These are phyloP conservation scores for Hericium alpestre DNA, from an alignment of 768 basidiomycete species.

Conservation along the genomic window DNA sequence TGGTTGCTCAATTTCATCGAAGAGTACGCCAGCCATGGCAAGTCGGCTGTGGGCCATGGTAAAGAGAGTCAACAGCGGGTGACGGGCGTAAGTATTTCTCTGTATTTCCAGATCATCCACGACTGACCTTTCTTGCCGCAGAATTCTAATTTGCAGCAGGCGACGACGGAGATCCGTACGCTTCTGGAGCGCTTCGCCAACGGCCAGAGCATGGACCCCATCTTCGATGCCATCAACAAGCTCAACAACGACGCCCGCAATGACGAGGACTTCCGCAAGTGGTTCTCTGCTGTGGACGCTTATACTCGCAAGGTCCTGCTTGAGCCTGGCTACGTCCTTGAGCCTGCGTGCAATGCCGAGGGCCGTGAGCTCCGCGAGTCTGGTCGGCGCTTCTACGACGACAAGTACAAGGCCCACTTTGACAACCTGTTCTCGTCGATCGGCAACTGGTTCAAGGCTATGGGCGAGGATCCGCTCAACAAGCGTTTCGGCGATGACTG, in stretches of 20 bases:
- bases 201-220: conserved; percentile 48
- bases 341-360: conserved; percentile 59
- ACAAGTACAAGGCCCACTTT: conserved; percentile 66
- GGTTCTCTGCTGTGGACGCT: conserved; percentile 54
- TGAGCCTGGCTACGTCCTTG: conserved; percentile 79
- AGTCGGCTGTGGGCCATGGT: conserved; percentile 25
- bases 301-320: conserved; percentile 67
- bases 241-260: conserved; percentile 65
- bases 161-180: conserved; percentile 57
- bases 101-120: conserved; percentile 7
- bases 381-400: conserved; percentile 71
- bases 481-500: conserved; percentile 73
- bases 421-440: conserved; percentile 66
- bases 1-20: conserved; percentile 61
- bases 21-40: conserved; percentile 49
- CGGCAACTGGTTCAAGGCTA: conserved; percentile 71
- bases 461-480: conserved; percentile 81
- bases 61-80: conserved; percentile 17
- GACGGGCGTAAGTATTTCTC: conserved; percentile 19
- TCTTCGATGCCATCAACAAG: conserved; percentile 60
- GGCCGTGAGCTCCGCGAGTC: conserved; percentile 53
- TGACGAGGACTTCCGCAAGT: conserved; percentile 64
- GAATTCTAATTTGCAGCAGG: conserved; percentile 46
- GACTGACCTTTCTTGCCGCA: conserved; percentile 16
- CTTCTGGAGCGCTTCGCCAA: conserved; percentile 90